Base-by-base conservation (phyloP, 2,329 filamentous ascomycete genomes). In the Monascus ruber region DNA sequence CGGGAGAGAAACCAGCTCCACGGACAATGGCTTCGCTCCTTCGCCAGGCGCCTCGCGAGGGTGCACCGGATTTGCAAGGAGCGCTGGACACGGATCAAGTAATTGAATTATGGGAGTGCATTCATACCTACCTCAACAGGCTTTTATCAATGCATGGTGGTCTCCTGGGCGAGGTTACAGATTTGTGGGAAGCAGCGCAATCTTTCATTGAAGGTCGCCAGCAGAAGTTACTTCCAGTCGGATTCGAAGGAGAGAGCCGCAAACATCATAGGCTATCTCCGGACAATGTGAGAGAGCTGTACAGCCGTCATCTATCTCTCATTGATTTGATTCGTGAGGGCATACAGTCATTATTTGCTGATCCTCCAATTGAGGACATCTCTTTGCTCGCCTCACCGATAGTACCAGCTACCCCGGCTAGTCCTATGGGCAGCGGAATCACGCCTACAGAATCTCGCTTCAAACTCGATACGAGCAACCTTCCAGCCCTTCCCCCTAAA, bases 181-280 rank as follows among this genome's bases (percentile, higher is more conserved):
- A 94, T 47, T 96, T 94, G 60, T 95, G 89, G 86, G 85, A 94
- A 48, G 91, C 81, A 9, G 81, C 88, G 0, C 81, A 93, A 52
- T 83, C 84, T 1, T 98, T 98, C 58, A 82, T 96, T 42, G 79
- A 86, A 34, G 89, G 88, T 11, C 85, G 77, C 47, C 83, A 84
- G 25, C 89, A 96, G 58, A 79, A 76, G 46, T 76, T 76, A 9
- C 68, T 98, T 39, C 89, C 91, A 0, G 71, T 75, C 32, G 88
- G 86, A 6, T 84, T 86, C 53, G 84, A 89, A 44, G 83, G 83
- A 24, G 81, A 87, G 54, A 94, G 86, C 40, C 74, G 77, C 36
- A 72, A 78, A 29, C 87, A 96, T 53, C 88, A 96, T 59, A 76
- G 79, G 28, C 71, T 98, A 24, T 82, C 85, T 0, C 67, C 74